A percentile compares a stretch with the other conserved stretches of the same genome.
Conservation (phyloP, 148 eudicot genomes). For the Rhododendron molle region DNA sequence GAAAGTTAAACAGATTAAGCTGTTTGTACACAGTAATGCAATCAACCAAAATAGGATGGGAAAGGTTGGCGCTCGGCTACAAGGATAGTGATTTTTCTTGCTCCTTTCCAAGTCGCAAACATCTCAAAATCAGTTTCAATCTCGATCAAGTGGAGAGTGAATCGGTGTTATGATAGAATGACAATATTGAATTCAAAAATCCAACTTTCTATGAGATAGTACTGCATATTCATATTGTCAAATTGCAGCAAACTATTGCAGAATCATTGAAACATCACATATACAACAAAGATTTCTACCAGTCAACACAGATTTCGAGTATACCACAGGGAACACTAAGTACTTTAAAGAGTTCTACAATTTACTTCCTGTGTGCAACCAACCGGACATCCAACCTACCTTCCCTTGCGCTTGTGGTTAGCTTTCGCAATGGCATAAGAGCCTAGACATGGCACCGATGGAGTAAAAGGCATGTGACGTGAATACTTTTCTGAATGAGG, state of each 20-base stretch:
- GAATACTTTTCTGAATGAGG: neutral
- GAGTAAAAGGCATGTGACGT: no score
- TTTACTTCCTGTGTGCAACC: neutral
- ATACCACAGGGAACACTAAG: neutral
- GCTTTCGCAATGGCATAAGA: neutral
- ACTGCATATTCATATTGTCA: no score
- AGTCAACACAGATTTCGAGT: neutral
- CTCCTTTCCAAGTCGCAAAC: neutral
- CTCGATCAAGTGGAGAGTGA: neutral
- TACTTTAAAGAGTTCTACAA: neutral
- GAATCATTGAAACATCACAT: neutral
- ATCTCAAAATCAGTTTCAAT: neutral
- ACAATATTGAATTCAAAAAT: neutral
- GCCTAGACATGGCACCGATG: no score
- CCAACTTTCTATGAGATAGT: neutral
- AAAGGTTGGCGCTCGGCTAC: neutral
- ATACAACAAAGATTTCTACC: neutral
- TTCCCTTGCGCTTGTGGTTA: neutral
- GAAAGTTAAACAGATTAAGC: neutral
- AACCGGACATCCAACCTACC: neutral
- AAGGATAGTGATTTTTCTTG: neutral
- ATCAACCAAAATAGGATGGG: neutral
- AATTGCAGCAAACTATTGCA: neutral
- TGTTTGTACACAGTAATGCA: neutral
- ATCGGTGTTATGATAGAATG: neutral